These are phyloP conservation scores for Cornus kousa DNA, from an alignment of 148 eudicot species.

Conservation along the genomic window DNA sequence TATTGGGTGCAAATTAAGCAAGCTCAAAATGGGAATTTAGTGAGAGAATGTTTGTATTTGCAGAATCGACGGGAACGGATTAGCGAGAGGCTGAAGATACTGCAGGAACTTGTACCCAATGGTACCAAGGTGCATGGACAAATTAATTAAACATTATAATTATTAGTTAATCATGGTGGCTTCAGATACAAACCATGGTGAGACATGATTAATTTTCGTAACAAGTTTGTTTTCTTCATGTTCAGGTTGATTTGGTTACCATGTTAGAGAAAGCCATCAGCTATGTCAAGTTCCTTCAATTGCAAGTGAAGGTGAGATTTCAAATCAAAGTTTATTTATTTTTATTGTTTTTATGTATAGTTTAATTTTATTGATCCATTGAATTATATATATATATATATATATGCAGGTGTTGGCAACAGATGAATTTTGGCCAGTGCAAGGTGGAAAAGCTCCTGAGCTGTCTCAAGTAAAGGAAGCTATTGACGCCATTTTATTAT, in stretches of 20 bases:
- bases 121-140: slow-evolving; percentile 58
- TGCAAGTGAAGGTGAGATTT: slow-evolving; percentile 76
- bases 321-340: neutral
- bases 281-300: slow-evolving; percentile 91
- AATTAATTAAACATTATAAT: no score
- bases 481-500: slow-evolving; percentile 79
- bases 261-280: slow-evolving; percentile 96
- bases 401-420: slow-evolving; percentile 78
- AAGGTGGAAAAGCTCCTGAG: slow-evolving; percentile 82
- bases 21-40: slow-evolving; percentile 1
- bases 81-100: slow-evolving; percentile 82
- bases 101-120: slow-evolving; percentile 96
- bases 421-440: slow-evolving; percentile 94
- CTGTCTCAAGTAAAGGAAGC: slow-evolving; percentile 88
- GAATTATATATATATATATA: no score
- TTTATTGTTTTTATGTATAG: no score
- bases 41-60: slow-evolving; percentile 15
- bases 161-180: no score
- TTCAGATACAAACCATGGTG: no score
- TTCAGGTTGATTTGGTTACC: slow-evolving; percentile 95
- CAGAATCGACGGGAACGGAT: slow-evolving; percentile 96
- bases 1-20: slow-evolving; percentile 14
- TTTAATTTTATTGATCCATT: no score
- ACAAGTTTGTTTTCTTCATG: neutral
- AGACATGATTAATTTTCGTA: no score